Evolutionary conservation across 306 rosid genomes (phyloP), one percentile per base, ranked within the genome.

Genomic region (Sicyos edulis): DNA sequence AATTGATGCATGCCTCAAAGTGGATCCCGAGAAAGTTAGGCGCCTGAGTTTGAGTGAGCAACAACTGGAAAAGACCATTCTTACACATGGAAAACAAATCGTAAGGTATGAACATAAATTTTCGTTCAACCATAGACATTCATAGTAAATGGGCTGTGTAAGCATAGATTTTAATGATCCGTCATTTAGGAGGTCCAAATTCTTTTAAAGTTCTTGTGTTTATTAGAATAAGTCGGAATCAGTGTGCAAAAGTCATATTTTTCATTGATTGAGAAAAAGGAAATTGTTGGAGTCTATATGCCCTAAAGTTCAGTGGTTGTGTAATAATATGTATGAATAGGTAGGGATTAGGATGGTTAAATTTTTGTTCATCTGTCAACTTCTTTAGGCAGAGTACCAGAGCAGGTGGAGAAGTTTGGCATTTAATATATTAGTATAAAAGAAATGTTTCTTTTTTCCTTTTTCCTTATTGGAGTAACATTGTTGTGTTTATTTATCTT

Each of bases 41-140:
- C 97, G 99, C 59, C 76, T 95, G 62, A 95, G 99, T 85, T 87
- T 95, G 87, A 91, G 99, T 56, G 99, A 95, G 92, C 95, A 86
- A 74, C 87, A 91, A 65, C 91, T 95, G 76, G 97, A 87, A 71
- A 91, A 91, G 83, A 88, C 96, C 44, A 79, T 67, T 57, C 74
- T 53, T 75, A 88, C 85, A 74, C 78, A 82, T 76, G 97, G 88
- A 62, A 85, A 83, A 78, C 86, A 91, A 32, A 83, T 95, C 54
- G 90, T 95, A 75, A 86, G 99, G 99, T 95, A 87, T 73, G 64
- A n/a, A 50, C 40, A 21, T 42, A 51, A 21, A 24, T 5, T 50
- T 8, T 40, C 45, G 45, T 40, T 67, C 57, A 8, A 13, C 26
- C 22, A 0, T 10, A 44, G 42, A 67, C 44, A 44, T 68, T 5